phyloP scores from a whole-genome alignment of 176 grass and related monocot species.

The Calamus simplicifolius region DNA sequence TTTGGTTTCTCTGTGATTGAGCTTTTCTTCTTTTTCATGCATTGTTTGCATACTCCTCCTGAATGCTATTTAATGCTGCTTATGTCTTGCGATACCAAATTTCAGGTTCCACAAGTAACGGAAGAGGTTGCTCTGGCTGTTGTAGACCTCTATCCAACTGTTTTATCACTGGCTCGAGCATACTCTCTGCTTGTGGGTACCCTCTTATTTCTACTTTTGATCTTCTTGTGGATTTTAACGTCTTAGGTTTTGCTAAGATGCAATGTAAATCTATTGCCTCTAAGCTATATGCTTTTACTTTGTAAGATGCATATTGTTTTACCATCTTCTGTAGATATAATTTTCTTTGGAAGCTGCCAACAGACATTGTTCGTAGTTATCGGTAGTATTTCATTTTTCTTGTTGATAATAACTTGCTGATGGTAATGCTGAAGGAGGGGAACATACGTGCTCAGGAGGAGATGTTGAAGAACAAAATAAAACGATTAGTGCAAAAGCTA shows the following conservation, averaged over 20 bases:
- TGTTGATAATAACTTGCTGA: background rate
- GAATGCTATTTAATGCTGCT: too few relatives aligned
- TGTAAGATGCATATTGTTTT: too few relatives aligned
- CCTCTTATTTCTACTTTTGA: background rate
- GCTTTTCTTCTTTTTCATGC: background rate
- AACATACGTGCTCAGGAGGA: constrained; percentile 50
- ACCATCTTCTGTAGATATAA: background rate
- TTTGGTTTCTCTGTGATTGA: too few relatives aligned
- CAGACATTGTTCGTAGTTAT: background rate
- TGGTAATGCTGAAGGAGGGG: constrained; percentile 43
- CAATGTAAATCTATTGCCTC: too few relatives aligned
- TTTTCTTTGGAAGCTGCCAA: background rate
- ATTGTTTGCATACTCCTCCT: too few relatives aligned
- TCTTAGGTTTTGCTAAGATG: too few relatives aligned
- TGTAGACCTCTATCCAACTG: constrained; percentile 45
- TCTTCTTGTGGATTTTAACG: too few relatives aligned
- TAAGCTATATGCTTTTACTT: too few relatives aligned
- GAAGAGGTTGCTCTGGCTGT: constrained; percentile 69
- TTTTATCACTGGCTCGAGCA: constrained; percentile 44
- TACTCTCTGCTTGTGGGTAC: constrained; percentile 50
- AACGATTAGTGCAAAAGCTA: constrained; percentile 38
- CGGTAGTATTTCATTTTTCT: background rate
- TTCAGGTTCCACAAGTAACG: constrained; percentile 75
- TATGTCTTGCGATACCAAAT: constrained; percentile 1
- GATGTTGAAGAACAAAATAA: constrained; percentile 57